A percentile compares a stretch with the other conserved stretches of the same genome.
Conservation (phyloP, 2,329 filamentous ascomycete genomes). For the Bipolaris zeicola region DNA sequence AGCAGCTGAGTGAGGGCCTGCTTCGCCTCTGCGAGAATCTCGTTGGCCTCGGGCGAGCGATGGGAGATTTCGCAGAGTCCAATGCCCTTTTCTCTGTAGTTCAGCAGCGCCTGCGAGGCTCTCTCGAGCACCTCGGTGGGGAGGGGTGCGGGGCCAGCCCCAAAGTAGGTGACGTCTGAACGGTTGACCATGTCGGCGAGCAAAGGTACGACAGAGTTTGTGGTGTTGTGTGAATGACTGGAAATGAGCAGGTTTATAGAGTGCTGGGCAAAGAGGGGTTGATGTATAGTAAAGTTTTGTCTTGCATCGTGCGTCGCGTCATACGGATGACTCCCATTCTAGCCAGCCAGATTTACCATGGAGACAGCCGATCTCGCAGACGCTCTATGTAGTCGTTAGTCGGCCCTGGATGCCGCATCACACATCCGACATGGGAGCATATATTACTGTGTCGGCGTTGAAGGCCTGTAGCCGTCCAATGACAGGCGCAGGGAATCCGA, state of each 20-base stretch:
- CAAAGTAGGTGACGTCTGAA: constrained; percentile 82
- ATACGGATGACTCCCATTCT: constrained; percentile 37
- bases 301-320: constrained; percentile 29
- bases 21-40: constrained; percentile 81
- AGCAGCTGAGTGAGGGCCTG: constrained; percentile 73
- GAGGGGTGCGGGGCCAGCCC: constrained; percentile 85
- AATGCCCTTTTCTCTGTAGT: constrained; percentile 80
- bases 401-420: constrained; percentile 4
- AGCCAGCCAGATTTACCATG: constrained; percentile 6
- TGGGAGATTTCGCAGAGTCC: constrained; percentile 91
- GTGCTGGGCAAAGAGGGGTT: constrained; percentile 11
- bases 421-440: constrained; percentile 16
- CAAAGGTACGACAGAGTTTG: constrained; percentile 1
- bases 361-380: constrained; percentile 25
- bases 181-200: constrained; percentile 67
- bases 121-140: constrained; percentile 80
- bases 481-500: constrained; percentile 27
- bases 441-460: constrained; percentile 31
- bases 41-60: constrained; percentile 76
- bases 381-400: constrained; percentile 1
- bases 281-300: constrained; percentile 21
- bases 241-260: constrained; percentile 5
- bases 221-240: not conserved
- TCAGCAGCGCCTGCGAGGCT: constrained; percentile 76
- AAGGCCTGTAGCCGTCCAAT: constrained; percentile 33